Conservation (phyloP, 139 green algal species). For the Tetraselmis chui region DNA sequence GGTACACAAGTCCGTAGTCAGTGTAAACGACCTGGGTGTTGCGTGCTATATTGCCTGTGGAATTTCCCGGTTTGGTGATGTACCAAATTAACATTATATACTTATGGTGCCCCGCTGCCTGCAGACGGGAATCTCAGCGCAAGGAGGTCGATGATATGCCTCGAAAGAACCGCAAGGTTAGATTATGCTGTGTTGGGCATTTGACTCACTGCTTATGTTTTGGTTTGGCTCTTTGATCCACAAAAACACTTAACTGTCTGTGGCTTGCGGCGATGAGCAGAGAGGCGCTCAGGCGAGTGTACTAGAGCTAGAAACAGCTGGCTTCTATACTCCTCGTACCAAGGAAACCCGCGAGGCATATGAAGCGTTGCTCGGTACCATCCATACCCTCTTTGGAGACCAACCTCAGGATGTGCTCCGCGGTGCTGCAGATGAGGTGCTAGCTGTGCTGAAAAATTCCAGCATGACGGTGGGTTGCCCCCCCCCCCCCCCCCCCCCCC, state of each 20-base stretch:
- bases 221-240: too few species aligned
- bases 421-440: conserved; percentile 93
- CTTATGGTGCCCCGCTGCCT: neutral
- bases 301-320: conserved; percentile 71
- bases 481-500: too few species aligned
- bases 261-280: too few species aligned
- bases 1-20: too few species aligned
- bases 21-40: too few species aligned
- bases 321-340: conserved; percentile 65
- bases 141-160: neutral
- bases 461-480: conserved; percentile 28
- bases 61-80: too few species aligned
- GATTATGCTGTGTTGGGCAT: too few species aligned
- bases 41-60: too few species aligned
- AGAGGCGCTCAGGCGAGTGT: conserved; percentile 39
- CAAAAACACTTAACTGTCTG: too few species aligned
- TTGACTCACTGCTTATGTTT: too few species aligned
- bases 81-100: too few species aligned
- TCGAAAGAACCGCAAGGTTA: neutral
- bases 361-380: conserved; percentile 78
- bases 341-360: conserved; percentile 89
- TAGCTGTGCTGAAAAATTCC: conserved; percentile 86
- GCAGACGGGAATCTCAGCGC: neutral
- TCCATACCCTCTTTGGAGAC: conserved; percentile 86
- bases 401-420: conserved; percentile 86